Percentiles rank a stretch among this genome's conserved stretches.
phyloP scores from a whole-genome alignment of 179 eudicot genomes.

The Corrigiola litoralis region DNA sequence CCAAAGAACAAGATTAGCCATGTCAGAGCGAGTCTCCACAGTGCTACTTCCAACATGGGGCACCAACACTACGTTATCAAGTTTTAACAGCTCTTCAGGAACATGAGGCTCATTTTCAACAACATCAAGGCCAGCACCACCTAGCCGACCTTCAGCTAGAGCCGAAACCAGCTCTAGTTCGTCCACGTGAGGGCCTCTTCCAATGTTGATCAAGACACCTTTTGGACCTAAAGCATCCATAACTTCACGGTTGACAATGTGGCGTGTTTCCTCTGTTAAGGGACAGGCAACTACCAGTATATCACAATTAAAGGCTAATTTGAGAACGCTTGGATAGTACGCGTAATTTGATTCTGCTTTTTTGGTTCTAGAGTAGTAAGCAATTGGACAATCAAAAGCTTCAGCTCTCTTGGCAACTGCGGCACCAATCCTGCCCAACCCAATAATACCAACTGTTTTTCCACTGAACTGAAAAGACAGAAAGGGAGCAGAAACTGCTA shows the following conservation, averaged over 20 bases:
- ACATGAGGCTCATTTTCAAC: conserved; percentile 47
- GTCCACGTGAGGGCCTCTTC: conserved; percentile 45
- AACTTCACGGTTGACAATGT: conserved; percentile 47
- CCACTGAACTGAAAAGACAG: conserved; percentile 36
- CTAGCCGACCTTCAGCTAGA: conserved; percentile 41
- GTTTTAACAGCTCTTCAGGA: conserved; percentile 39
- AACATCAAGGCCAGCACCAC: conserved; percentile 53
- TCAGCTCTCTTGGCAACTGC: conserved; percentile 45
- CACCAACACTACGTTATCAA: conserved; percentile 40
- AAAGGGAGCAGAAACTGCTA: background rate
- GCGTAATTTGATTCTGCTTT: conserved; percentile 32
- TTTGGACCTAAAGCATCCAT: conserved; percentile 44
- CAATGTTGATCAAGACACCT: conserved; percentile 48
- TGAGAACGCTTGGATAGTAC: conserved; percentile 37
- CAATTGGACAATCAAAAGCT: conserved; percentile 41
- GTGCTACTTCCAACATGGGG: conserved; percentile 47
- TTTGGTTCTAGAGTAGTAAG: conserved; percentile 40
- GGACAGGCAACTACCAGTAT: conserved; percentile 42
- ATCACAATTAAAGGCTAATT: conserved; percentile 40
- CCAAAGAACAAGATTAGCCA: conserved; percentile 48
- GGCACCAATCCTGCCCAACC: conserved; percentile 45
- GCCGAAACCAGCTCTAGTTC: conserved; percentile 44
- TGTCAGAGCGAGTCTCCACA: conserved; percentile 34
- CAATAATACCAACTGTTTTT: conserved; percentile 46
- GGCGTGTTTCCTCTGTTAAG: conserved; percentile 37